These are phyloP conservation scores for Fusarium sterilihyphosum DNA, from an alignment of 2,329 filamentous ascomycete species.

Conservation along the genomic window DNA sequence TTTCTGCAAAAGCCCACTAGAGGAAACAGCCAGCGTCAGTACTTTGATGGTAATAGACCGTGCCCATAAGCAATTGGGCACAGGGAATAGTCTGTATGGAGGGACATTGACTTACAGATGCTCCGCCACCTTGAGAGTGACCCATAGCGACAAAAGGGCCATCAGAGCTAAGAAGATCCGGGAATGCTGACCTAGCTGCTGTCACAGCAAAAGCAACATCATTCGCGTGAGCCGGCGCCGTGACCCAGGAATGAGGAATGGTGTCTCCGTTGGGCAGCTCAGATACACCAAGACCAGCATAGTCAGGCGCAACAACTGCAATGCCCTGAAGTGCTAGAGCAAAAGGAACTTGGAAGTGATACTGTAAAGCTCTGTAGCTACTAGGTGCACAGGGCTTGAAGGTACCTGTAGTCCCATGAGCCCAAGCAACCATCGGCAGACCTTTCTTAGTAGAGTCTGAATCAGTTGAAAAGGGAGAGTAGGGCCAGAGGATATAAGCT, in stretches of 20 bases:
- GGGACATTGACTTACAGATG: not conserved
- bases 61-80: not conserved
- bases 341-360: conserved; percentile 31
- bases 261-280: conserved; percentile 13
- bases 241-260: conserved; percentile 19
- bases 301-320: conserved; percentile 27
- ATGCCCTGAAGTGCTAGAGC: conserved; percentile 25
- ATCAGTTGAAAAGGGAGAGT: not conserved
- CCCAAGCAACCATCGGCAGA: not conserved
- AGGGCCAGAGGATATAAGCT: conserved; percentile 5
- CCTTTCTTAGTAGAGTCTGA: not conserved
- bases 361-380: conserved; percentile 24
- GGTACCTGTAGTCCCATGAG: conserved; percentile 10
- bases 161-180: not conserved
- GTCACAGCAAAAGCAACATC: conserved; percentile 25
- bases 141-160: conserved; percentile 1
- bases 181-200: conserved; percentile 19
- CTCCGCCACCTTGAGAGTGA: not conserved
- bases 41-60: fast-evolving
- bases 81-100: not conserved
- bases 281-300: conserved; percentile 24
- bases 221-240: conserved; percentile 25
- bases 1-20: conserved; percentile 24
- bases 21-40: not conserved
- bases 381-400: conserved; percentile 26